Evolutionary conservation across 805 yeast genomes (phyloP), one percentile per base, ranked within the genome.

Genomic region (Cyberlindnera maclurae): DNA sequence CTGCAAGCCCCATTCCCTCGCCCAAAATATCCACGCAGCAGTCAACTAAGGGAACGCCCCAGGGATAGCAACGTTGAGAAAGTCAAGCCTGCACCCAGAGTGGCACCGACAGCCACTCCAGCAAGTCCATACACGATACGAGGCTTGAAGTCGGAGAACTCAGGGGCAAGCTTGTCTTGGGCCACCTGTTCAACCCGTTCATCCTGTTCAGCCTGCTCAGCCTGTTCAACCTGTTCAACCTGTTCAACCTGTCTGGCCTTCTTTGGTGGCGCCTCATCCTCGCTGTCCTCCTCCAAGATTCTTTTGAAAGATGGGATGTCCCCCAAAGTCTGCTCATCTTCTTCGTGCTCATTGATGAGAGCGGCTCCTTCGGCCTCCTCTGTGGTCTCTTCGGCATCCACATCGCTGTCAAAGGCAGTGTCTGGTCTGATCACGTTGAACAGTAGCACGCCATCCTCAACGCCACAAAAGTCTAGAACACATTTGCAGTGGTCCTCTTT

Each of bases 61-160:
- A 32, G 13, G 5, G 42, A 37, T 5, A 40, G 42, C 37, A 43
- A 41, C 2, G 46, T 30, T 15, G 43, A 35, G 34, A 41, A 46
- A 4, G 48, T 44, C 31, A 44, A 24, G 8, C 48, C 48, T 6
- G 48, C 50, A 33, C 46, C 46, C 33, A 43, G n/a, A 5, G 45
- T 33, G 36, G 41, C 33, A 20, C 46, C 50, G 28, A 43, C 35
- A 15, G 45, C 45, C 15, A 39, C 36, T 2, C 48, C 48, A 12
- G 31, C 16, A 15, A 44, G 28, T 5, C 45, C 45, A 22, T 42
- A 33, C 15, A 41, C 15, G 5, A 38, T 26, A 22, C 22, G 34
- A 20, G 26, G n/a, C 34, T 13, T 33, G 22, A 26, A 5, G 12
- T 22, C 24, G 8, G 24, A 20, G 24, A 5, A 5, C 8, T 5